Conservation (phyloP, 2,329 filamentous ascomycete species). For the Fusarium cyanostomum region DNA sequence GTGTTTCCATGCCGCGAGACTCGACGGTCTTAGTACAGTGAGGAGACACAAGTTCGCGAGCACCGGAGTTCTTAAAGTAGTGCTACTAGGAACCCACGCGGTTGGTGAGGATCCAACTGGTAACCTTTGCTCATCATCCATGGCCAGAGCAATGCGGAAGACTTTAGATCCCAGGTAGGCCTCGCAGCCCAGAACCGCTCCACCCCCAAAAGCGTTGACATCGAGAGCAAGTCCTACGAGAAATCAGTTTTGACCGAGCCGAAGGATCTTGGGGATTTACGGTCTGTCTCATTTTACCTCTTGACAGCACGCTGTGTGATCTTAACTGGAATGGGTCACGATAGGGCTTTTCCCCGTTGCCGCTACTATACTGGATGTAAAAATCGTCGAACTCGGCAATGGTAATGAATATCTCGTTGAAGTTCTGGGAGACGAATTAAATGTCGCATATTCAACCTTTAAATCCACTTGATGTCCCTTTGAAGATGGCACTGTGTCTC, state of each 20-base stretch:
- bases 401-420: slow-evolving; percentile 8
- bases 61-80: no score
- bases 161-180: no score
- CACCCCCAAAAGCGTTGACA: slow-evolving; percentile 50
- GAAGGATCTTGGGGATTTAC: not conserved
- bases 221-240: slow-evolving; percentile 46
- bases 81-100: no score
- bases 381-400: slow-evolving; percentile 10
- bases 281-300: slow-evolving; percentile 35
- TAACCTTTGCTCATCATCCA: no score
- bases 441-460: slow-evolving; percentile 32
- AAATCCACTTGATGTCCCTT: slow-evolving; percentile 36
- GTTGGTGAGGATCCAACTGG: no score
- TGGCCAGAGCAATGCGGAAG: no score
- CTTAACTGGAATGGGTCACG: no score
- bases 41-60: no score
- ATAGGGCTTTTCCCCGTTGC: not conserved
- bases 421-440: slow-evolving; percentile 15
- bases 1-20: no score
- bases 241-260: not conserved
- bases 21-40: no score
- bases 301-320: no score
- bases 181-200: slow-evolving; percentile 48
- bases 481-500: not conserved
- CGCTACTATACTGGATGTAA: slow-evolving; percentile 11